These are phyloP conservation scores for Heliosperma pusillum DNA, from an alignment of 148 eudicot species.

Conservation along the genomic window DNA sequence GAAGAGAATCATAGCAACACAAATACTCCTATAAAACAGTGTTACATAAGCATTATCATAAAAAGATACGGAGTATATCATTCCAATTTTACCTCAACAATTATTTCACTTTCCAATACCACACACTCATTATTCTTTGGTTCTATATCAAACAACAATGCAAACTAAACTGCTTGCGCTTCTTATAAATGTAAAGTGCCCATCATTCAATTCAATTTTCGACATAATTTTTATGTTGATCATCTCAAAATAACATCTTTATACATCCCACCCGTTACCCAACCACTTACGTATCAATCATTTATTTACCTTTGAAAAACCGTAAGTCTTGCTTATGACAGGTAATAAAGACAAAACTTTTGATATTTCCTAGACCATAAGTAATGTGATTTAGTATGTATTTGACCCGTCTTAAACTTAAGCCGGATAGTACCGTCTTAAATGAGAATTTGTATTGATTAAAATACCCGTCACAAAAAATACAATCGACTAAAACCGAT, in stretches of 20 bases:
- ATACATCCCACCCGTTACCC: not conserved
- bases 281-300: not conserved
- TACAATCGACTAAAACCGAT: not conserved
- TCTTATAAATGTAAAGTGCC: not conserved
- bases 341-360: too few relatives aligned
- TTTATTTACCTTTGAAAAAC: too few relatives aligned
- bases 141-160: not conserved
- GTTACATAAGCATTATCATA: too few relatives aligned
- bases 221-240: not conserved
- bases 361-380: too few relatives aligned
- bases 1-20: not conserved
- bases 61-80: too few relatives aligned
- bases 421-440: too few relatives aligned
- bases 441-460: too few relatives aligned
- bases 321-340: too few relatives aligned
- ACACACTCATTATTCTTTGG: not conserved
- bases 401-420: too few relatives aligned
- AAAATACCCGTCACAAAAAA: not conserved
- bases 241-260: not conserved
- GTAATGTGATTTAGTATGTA: too few relatives aligned
- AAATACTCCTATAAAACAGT: not conserved
- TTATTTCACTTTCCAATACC: not conserved
- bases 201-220: not conserved
- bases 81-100: too few relatives aligned
- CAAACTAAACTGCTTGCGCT: not conserved